Conservation (phyloP, 2,329 filamentous ascomycete genomes). For the Pyricularia pennisetigena region DNA sequence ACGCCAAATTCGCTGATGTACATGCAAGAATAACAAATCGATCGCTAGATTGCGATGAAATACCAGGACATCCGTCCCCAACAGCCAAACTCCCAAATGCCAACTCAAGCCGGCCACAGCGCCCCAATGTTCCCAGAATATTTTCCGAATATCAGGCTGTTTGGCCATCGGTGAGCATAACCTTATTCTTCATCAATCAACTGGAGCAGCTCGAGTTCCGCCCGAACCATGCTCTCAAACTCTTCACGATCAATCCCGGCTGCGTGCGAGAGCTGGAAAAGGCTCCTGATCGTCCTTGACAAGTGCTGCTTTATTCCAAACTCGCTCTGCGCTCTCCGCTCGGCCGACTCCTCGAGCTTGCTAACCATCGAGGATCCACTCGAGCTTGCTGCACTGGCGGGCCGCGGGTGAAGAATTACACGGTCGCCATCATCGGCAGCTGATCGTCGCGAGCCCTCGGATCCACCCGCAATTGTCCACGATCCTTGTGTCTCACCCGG, state of each 20-base stretch:
- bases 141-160: not conserved
- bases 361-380: conserved; percentile 49
- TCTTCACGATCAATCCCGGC: conserved; percentile 66
- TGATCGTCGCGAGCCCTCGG: conserved; percentile 25
- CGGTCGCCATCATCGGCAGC: conserved; percentile 23
- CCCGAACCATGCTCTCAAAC: conserved; percentile 62
- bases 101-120: not conserved
- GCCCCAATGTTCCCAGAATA: not conserved
- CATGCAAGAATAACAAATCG: not conserved
- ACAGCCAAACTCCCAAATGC: not conserved
- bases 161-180: not conserved
- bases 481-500: conserved; percentile 26
- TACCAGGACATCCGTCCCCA: not conserved
- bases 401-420: conserved; percentile 42
- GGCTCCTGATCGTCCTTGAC: conserved; percentile 64
- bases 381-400: conserved; percentile 41
- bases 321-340: conserved; percentile 52
- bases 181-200: conserved; percentile 51
- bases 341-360: conserved; percentile 46
- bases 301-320: conserved; percentile 72
- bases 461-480: conserved; percentile 34
- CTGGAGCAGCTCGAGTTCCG: conserved; percentile 60
- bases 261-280: conserved; percentile 60
- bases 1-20: not conserved
- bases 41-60: not conserved